Evolutionary conservation across 2,329 filamentous ascomycete species (phyloP).

Genomic region (Xylariaceae sp.): DNA sequence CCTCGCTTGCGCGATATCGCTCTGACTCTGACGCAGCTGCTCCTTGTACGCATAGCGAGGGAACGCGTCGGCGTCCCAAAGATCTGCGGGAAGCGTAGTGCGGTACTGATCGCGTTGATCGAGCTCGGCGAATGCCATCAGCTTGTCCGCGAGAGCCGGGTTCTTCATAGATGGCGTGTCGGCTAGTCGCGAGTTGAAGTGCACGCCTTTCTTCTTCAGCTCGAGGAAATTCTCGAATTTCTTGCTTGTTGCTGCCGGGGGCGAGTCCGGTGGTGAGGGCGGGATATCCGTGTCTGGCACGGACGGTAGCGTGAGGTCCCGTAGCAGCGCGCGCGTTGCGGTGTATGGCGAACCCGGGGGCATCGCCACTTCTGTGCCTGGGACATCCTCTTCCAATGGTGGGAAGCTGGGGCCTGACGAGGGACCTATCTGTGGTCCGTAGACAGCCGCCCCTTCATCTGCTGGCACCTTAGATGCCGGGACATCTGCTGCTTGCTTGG

Average conservation of each 20-base stretch:
- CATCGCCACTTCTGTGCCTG: slow-evolving; percentile 23
- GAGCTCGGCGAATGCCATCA: slow-evolving; percentile 62
- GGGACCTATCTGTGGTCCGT: slow-evolving; percentile 32
- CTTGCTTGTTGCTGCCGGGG: slow-evolving; percentile 49
- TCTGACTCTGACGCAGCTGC: slow-evolving; percentile 47
- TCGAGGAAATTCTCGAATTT: slow-evolving; percentile 72
- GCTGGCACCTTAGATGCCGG: slow-evolving; percentile 2
- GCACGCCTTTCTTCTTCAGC: slow-evolving; percentile 70
- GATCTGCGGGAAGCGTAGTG: slow-evolving; percentile 52
- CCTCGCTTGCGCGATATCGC: slow-evolving; percentile 42
- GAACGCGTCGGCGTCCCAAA: slow-evolving; percentile 57
- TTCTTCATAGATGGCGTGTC: slow-evolving; percentile 65
- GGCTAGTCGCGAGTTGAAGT: slow-evolving; percentile 74
- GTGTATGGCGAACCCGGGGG: slow-evolving; percentile 63
- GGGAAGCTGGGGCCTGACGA: slow-evolving; percentile 28
- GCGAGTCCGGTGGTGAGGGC: slow-evolving; percentile 63
- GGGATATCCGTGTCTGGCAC: slow-evolving; percentile 71
- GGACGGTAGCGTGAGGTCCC: slow-evolving; percentile 69
- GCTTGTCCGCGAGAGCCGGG: slow-evolving; percentile 66
- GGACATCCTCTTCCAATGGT: slow-evolving; percentile 31
- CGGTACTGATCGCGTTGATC: slow-evolving; percentile 58
- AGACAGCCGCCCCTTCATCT: slow-evolving; percentile 24
- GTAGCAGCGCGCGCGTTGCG: slow-evolving; percentile 58
- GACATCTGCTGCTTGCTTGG: slow-evolving; percentile 9
- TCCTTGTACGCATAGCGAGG: slow-evolving; percentile 52